Conservation (phyloP, 1,139 yeast species). For the Pichia sp. region DNA sequence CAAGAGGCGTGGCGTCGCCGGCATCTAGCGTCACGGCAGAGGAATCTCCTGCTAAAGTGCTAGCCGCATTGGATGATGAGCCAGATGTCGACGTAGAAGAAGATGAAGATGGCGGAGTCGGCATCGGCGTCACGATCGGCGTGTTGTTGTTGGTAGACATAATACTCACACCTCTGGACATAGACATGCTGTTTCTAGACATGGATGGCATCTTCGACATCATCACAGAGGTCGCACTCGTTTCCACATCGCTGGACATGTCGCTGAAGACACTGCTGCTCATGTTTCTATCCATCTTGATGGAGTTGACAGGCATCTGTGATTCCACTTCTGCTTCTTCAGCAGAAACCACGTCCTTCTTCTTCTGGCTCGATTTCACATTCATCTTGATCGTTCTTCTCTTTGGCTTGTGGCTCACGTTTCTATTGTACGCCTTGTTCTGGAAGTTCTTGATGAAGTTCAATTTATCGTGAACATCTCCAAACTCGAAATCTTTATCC, state of each 20-base stretch:
- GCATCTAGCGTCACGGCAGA: not conserved
- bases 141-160: not conserved
- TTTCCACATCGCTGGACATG: not conserved
- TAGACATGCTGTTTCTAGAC: not conserved
- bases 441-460: slow-evolving; percentile 49
- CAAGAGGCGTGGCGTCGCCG: not conserved
- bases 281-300: not conserved
- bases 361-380: not conserved
- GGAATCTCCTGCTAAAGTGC: not conserved
- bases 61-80: too few relatives aligned
- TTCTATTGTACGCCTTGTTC: slow-evolving; percentile 40
- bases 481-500: slow-evolving; percentile 26
- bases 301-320: not conserved
- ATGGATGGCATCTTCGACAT: slow-evolving; percentile 5
- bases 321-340: not conserved
- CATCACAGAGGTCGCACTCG: not conserved
- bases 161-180: not conserved
- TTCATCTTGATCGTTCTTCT: slow-evolving; percentile 47
- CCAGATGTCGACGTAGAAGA: not conserved
- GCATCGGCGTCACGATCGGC: not conserved
- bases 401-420: slow-evolving; percentile 39
- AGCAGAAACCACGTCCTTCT: not conserved
- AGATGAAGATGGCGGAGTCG: not conserved
- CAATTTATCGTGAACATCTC: slow-evolving; percentile 33
- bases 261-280: slow-evolving; percentile 8